These are phyloP conservation scores for Emmonsiellopsis sp. DNA, from an alignment of 2,329 filamentous ascomycete genomes.

Conservation along the genomic window DNA sequence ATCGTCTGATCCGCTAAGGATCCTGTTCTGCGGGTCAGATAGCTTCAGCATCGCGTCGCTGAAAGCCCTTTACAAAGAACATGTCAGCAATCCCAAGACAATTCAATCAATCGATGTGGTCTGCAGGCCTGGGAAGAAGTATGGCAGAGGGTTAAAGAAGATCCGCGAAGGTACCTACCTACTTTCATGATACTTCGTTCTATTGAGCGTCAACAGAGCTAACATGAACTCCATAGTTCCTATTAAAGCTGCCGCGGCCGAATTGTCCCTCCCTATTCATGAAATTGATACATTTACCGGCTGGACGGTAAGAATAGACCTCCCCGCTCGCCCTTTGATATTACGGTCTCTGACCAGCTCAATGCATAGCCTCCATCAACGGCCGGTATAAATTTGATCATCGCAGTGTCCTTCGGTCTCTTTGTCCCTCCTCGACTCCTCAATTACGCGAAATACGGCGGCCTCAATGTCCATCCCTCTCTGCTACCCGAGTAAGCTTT, in stretches of 20 bases:
- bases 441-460: conserved; percentile 63
- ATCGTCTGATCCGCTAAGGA: conserved; percentile 54
- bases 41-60: conserved; percentile 77
- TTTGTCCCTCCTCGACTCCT: conserved; percentile 75
- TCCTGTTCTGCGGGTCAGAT: conserved; percentile 93
- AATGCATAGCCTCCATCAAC: conserved; percentile 44
- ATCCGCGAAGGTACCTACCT: conserved; percentile 54
- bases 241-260: conserved; percentile 56
- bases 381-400: conserved; percentile 60
- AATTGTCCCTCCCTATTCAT: conserved; percentile 60
- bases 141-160: conserved; percentile 63
- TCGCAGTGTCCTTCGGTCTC: conserved; percentile 91
- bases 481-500: conserved; percentile 65
- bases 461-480: conserved; percentile 89
- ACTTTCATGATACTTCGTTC: neutral
- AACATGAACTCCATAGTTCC: conserved; percentile 50
- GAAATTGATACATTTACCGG: conserved; percentile 71
- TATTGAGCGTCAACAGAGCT: neutral
- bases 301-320: conserved; percentile 55
- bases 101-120: conserved; percentile 79
- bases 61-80: conserved; percentile 56
- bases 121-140: conserved; percentile 67
- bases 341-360: conserved; percentile 12
- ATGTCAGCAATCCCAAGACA: conserved; percentile 41
- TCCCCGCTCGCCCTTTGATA: neutral